A percentile compares a stretch with the other conserved stretches of the same genome.
Evolutionary conservation across 2,329 filamentous ascomycete species (phyloP).

Genomic region (Microsporum ferrugineum): DNA sequence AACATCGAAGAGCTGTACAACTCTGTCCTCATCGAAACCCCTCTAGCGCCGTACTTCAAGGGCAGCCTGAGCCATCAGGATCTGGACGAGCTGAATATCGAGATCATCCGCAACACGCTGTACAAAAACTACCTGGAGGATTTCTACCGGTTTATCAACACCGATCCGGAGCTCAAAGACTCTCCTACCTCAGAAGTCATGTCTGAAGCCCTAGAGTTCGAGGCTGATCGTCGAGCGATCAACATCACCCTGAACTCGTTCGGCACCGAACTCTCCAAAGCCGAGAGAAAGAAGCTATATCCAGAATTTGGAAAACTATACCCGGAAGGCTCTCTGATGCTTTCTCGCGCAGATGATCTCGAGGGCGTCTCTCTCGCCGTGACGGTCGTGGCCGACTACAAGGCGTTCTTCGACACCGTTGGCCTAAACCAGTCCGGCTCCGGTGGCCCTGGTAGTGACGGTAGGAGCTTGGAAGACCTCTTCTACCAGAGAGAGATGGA

Average conservation of each 20-base stretch:
- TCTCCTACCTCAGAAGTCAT: constrained; percentile 90
- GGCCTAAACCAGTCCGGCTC: constrained; percentile 62
- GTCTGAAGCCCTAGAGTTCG: constrained; percentile 90
- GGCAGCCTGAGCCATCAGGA: constrained; percentile 91
- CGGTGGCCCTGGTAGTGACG: constrained; percentile 62
- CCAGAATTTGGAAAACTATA: constrained; percentile 83
- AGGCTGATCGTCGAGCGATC: constrained; percentile 91
- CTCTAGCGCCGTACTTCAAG: constrained; percentile 93
- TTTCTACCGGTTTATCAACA: constrained; percentile 90
- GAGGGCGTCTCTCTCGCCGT: constrained; percentile 90
- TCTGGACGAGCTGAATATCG: constrained; percentile 96
- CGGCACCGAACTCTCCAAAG: constrained; percentile 87
- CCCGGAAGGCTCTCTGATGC: constrained; percentile 87
- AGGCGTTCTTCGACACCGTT: constrained; percentile 90
- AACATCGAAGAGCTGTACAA: constrained; percentile 99
- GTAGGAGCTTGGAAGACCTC: constrained; percentile 86
- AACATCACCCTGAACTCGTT: constrained; percentile 99
- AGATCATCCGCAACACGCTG: constrained; percentile 94
- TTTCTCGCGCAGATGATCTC: constrained; percentile 86
- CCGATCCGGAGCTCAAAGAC: constrained; percentile 69
- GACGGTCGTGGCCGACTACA: constrained; percentile 87
- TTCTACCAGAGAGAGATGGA: constrained; percentile 99
- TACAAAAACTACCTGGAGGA: constrained; percentile 99
- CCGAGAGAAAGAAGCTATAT: constrained; percentile 90
- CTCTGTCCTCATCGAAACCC: constrained; percentile 92